These are phyloP conservation scores for Magnolia sinica DNA, from an alignment of 164 flowering plant species.

Conservation along the genomic window DNA sequence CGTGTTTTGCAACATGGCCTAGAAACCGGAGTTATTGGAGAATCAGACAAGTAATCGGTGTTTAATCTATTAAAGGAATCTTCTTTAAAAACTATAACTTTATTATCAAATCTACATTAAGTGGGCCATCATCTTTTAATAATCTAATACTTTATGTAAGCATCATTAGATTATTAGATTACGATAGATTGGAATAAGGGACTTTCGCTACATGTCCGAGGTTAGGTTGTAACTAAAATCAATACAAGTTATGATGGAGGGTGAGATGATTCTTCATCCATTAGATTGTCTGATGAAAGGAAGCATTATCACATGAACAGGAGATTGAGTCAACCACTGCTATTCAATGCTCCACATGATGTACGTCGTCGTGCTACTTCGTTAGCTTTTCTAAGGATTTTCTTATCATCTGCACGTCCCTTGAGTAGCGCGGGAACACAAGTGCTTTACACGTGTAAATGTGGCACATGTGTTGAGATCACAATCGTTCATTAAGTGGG, in stretches of 20 bases:
- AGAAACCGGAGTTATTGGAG: background rate
- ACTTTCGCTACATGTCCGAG: background rate
- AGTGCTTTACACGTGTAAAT: no score
- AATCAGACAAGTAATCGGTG: background rate
- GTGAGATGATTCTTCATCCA: background rate
- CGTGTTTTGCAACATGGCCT: background rate
- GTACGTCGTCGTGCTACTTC: background rate
- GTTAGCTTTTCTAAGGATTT: no score
- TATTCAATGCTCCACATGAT: background rate
- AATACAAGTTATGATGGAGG: background rate
- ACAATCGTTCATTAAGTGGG: no score
- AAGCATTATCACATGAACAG: slow-evolving; percentile 6
- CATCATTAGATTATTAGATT: slow-evolving; percentile 6
- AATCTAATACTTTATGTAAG: background rate
- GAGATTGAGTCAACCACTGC: background rate
- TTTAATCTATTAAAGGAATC: background rate
- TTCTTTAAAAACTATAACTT: background rate
- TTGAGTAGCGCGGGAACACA: no score
- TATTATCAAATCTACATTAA: background rate
- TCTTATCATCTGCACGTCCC: no score
- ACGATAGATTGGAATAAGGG: slow-evolving; percentile 3
- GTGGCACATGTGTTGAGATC: no score
- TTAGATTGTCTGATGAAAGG: slow-evolving; percentile 2
- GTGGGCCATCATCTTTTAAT: background rate
- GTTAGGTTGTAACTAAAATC: background rate